Evolutionary conservation across 495 filamentous ascomycete species (phyloP).

Genomic region (Xylaria scruposa): DNA sequence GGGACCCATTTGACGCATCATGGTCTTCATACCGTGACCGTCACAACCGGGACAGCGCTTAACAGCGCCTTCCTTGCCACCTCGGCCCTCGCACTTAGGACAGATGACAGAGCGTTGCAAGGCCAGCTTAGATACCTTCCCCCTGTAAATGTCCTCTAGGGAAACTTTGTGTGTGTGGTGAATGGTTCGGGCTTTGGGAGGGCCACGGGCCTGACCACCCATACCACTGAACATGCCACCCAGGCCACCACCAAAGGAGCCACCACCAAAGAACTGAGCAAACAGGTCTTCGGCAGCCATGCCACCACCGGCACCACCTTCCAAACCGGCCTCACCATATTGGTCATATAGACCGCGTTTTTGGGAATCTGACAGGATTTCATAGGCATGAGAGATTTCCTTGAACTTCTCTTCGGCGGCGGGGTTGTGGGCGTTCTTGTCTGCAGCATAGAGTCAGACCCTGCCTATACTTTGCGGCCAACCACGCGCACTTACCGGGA

Average conservation of each 20-base stretch:
- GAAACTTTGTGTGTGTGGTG: conserved; percentile 98
- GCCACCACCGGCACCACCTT: conserved; percentile 82
- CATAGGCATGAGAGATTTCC: conserved; percentile 93
- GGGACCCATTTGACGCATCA: conserved; percentile 99
- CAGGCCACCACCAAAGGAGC: conserved; percentile 74
- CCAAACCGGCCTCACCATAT: conserved; percentile 94
- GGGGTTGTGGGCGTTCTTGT: conserved; percentile 95
- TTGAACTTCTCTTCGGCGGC: conserved; percentile 97
- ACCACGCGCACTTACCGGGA: conserved; percentile 67
- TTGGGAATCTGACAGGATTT: conserved; percentile 88
- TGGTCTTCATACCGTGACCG: conserved; percentile 96
- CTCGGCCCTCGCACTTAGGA: conserved; percentile 90
- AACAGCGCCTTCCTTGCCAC: conserved; percentile 96
- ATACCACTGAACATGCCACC: conserved; percentile 85
- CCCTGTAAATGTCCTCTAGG: conserved; percentile 96
- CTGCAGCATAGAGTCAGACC: conserved; percentile 53
- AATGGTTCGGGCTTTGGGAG: conserved; percentile 93
- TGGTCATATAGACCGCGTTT: conserved; percentile 94
- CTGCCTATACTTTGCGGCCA: conserved; percentile 27
- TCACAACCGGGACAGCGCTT: conserved; percentile 90
- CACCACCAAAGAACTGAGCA: conserved; percentile 93
- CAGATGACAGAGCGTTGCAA: conserved; percentile 98
- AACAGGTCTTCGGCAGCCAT: conserved; percentile 98
- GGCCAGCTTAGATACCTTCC: conserved; percentile 96
- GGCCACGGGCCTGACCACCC: conserved; percentile 81